A percentile compares a stretch with the other conserved stretches of the same genome.
These are phyloP conservation scores for Boletus rex-veris DNA, from an alignment of 768 basidiomycete genomes.

Conservation along the genomic window DNA sequence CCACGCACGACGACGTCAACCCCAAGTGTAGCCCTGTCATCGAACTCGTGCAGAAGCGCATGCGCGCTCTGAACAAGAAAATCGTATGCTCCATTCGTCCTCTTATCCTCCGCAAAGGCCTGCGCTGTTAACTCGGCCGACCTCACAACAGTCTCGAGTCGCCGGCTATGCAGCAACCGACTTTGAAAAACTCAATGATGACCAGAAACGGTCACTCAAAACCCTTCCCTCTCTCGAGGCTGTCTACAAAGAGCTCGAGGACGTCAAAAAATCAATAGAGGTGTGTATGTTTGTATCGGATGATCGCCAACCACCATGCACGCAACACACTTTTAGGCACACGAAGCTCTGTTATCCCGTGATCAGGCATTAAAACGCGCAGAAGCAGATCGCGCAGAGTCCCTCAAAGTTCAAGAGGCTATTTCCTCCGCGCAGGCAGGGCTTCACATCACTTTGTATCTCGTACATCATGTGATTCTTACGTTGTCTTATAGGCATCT, in stretches of 20 bases:
- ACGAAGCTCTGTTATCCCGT: slow-evolving; percentile 61
- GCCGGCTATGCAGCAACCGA: slow-evolving; percentile 65
- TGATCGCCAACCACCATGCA: neutral
- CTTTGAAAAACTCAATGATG: slow-evolving; percentile 76
- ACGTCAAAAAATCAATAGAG: slow-evolving; percentile 82
- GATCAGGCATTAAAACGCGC: slow-evolving; percentile 52
- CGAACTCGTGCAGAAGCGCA: slow-evolving; percentile 75
- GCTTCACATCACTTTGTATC: neutral
- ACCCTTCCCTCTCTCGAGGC: slow-evolving; percentile 76
- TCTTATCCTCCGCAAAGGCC: neutral
- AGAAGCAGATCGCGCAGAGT: slow-evolving; percentile 56
- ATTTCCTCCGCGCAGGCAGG: slow-evolving; percentile 59
- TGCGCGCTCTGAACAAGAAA: slow-evolving; percentile 78
- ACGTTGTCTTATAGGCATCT: slow-evolving; percentile 37
- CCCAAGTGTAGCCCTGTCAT: slow-evolving; percentile 65
- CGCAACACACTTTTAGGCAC: slow-evolving; percentile 37
- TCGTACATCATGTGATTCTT: neutral
- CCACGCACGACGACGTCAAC: slow-evolving; percentile 41
- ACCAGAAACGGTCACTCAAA: slow-evolving; percentile 74
- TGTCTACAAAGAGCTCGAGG: slow-evolving; percentile 75
- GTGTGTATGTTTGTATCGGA: slow-evolving; percentile 48
- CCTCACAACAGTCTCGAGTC: slow-evolving; percentile 58
- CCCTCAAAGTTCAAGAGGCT: slow-evolving; percentile 51
- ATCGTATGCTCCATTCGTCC: slow-evolving; percentile 51
- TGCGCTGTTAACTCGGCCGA: slow-evolving; percentile 8